These are phyloP conservation scores for Mrakia gelida DNA, from an alignment of 768 basidiomycete genomes.

Conservation along the genomic window DNA sequence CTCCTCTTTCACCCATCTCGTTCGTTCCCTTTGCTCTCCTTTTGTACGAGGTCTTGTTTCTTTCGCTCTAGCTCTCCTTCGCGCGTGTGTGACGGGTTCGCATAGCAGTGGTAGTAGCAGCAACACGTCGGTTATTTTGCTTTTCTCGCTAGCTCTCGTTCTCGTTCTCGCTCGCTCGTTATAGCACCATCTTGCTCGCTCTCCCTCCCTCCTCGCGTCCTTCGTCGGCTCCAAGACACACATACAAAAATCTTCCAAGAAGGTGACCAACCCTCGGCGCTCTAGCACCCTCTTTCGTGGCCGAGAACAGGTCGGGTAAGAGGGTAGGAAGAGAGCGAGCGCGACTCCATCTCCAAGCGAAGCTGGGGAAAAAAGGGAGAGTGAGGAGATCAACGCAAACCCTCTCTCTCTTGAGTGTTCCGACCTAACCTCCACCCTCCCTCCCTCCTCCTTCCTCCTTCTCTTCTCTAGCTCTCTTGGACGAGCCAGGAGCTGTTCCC, in stretches of 20 bases:
- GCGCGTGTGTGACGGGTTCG: background rate
- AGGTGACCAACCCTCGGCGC: no score
- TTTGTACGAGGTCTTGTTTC: background rate
- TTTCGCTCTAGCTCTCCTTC: background rate
- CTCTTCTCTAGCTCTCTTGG: background rate
- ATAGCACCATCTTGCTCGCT: background rate
- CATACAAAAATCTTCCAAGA: no score
- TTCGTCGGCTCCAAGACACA: no score
- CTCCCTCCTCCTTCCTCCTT: background rate
- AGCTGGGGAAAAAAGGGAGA: background rate
- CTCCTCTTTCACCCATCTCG: background rate
- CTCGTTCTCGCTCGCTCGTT: no score
- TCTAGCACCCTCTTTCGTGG: no score
- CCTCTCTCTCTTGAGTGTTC: background rate
- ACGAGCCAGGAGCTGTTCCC: background rate
- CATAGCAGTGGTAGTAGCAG: no score
- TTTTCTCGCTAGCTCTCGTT: background rate
- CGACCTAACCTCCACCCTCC: background rate
- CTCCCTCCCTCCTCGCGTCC: no score
- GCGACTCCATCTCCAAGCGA: background rate
- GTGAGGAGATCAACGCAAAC: background rate
- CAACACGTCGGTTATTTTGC: background rate
- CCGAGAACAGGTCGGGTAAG: background rate
- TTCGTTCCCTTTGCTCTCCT: background rate
- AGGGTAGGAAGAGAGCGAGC: background rate